phyloP scores from a whole-genome alignment of 176 grass and related monocot species.

The Neostapfia colusana region DNA sequence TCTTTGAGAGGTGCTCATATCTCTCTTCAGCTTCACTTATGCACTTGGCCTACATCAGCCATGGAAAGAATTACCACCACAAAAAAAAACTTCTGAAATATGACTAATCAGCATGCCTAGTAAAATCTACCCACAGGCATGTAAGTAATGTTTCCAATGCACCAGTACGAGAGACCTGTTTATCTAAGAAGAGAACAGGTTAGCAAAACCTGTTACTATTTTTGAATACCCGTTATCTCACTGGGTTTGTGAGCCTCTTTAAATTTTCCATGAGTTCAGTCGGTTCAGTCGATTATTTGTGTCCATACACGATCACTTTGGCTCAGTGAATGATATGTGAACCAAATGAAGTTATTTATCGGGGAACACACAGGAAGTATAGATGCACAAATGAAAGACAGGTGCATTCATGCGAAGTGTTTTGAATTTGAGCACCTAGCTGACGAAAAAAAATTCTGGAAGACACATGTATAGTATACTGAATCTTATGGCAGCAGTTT shows the following conservation, averaged over 20 bases:
- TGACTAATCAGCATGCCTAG: slow-evolving; percentile 4
- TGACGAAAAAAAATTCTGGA: neutral
- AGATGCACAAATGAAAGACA: neutral
- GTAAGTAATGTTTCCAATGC: neutral
- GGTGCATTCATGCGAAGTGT: neutral
- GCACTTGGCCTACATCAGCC: slow-evolving; percentile 60
- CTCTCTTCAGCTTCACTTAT: slow-evolving; percentile 79
- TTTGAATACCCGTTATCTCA: neutral
- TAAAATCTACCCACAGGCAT: neutral
- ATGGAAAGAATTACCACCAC: slow-evolving; percentile 17
- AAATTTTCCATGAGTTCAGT: neutral
- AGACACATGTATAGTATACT: neutral
- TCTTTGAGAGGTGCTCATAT: slow-evolving; percentile 62
- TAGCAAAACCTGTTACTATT: neutral
- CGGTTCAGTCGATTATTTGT: neutral
- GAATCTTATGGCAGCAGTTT: neutral
- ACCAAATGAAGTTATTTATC: neutral
- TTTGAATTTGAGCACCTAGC: neutral
- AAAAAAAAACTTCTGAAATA: slow-evolving; percentile 2
- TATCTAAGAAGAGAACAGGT: slow-evolving; percentile 7
- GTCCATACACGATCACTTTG: neutral
- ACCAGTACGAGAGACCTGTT: slow-evolving; percentile 12
- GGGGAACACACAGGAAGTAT: neutral
- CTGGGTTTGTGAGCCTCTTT: neutral
- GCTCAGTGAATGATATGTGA: neutral